Evolutionary conservation across 768 basidiomycete species (phyloP), one percentile per base, ranked within the genome.

Genomic region (Boletellus ananiceps): DNA sequence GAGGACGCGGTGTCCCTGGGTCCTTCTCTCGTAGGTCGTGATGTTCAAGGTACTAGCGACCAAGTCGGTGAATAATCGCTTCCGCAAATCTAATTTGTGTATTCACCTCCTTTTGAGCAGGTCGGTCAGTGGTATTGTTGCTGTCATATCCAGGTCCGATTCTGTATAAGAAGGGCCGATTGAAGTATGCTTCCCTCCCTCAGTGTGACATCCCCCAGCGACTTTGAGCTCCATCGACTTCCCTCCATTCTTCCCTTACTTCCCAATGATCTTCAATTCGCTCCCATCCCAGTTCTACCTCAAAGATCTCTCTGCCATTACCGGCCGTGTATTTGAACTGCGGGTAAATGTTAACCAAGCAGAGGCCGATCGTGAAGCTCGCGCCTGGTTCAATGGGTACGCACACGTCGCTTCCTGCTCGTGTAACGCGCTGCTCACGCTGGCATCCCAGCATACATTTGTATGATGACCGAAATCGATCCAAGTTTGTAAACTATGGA

Each of bases 251-350:
- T 35, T 29, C 29, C 29, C 1, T 29, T 63, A 54, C 40, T 52
- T 51, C 58, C 15, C 40, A 44, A 70, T 71, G 69, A 59, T 53
- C 46, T 57, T 59, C 44, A 56, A 64, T 44, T 41, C 66, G 21
- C 68, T 71, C 37, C 70, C 70, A 2, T 50, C 68, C 4, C 66
- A 70, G 31, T 72, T 71, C 57, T 60, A 60, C 44, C 65, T 71
- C 16, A 57, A 62, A 46, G 69, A 71, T 52, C 63, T 71, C 25
- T 59, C 59, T 18, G 65, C 68, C 32, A 68, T 72, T 25, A 69
- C 71, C 25, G 62, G 65, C 21, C 65, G 64, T 40, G 67, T 66
- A 52, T 72, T 60, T 51, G 68, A 72, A 47, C 58, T 71, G 54
- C 65, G 63, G 51, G 57, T 65, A 38, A 71, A 63, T 45, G 32